Base-by-base conservation (phyloP, 495 filamentous ascomycete genomes). In the Aspergillus diversus region DNA sequence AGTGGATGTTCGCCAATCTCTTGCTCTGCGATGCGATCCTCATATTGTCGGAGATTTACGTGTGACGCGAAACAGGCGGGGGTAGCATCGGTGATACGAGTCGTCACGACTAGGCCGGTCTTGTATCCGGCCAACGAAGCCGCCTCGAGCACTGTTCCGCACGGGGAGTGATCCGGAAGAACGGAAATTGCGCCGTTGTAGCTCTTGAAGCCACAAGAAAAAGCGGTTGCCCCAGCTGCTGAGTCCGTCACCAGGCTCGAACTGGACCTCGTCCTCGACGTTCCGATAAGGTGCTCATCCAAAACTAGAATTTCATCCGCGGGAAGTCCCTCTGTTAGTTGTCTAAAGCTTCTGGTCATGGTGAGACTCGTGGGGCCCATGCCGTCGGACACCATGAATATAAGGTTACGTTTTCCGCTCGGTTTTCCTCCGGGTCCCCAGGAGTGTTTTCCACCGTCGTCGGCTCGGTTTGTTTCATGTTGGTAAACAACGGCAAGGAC, bases 331-430 rank as follows among this genome's bases (percentile, higher is more conserved):
- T 87, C 80, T n/a, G 77, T 72, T 37, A 82, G 78, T 73, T 99
- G 95, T 33, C 86, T 82, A 78, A 92, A 98, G 69, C 85, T 87
- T 51, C 95, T 81, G 6, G 96, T 97, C 71, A 98, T 75, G 12
- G 86, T 86, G 31, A 98, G 82, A 71, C 91, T 94, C 21, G 93
- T 91, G 4, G 95, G 95, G 0, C 95, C 95, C 96, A 99, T 98
- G 59, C 94, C 95, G 71, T 99, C 95, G 0, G 91, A 96, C 8
- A 99, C 96, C 96, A 99, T 98, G 81, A 99, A 98, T 63, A 99
- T 89, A 43, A 98, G 75, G 70, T 97, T 99, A 31, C 90, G 83
- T 76, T 98, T 99, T 13, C 90, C 90, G n/a, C 69, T 77, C 8
- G 80, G 87, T 61, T 77, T 84, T 42, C 80, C 80, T 35, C 71